Evolutionary conservation across 768 basidiomycete genomes (phyloP).

Genomic region (Porpolomopsis calyptriformis): DNA sequence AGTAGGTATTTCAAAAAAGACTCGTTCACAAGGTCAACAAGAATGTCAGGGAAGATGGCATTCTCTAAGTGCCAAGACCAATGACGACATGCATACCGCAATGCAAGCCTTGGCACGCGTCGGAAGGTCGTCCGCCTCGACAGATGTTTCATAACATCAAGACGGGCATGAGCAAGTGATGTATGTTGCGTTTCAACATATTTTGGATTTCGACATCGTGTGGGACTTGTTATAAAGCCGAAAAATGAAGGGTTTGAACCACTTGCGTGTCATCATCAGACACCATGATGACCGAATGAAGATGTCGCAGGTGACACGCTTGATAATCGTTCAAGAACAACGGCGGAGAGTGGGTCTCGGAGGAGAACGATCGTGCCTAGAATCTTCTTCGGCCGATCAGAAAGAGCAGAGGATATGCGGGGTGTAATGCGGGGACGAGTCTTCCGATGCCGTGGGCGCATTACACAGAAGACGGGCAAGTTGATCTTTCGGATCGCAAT

Average conservation of each 20-base stretch:
- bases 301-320: constrained; percentile 6
- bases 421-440: constrained; percentile 7
- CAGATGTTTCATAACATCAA: background rate
- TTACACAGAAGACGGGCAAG: too few relatives aligned
- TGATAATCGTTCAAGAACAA: constrained; percentile 4
- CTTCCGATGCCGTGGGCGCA: too few relatives aligned
- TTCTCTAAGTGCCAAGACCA: too few relatives aligned
- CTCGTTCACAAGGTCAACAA: constrained; percentile 5
- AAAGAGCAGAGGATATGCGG: background rate
- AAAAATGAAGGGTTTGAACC: background rate
- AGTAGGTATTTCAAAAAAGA: constrained; percentile 12
- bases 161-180: background rate
- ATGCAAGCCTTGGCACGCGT: too few relatives aligned
- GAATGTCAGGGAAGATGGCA: constrained; percentile 1
- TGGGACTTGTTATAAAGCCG: constrained; percentile 10
- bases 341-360: constrained; percentile 4
- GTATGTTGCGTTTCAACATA: constrained; percentile 6
- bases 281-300: constrained; percentile 10
- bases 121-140: constrained; percentile 2
- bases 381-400: constrained; percentile 1
- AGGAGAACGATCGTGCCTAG: constrained; percentile 7
- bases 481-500: too few relatives aligned
- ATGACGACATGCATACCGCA: too few relatives aligned
- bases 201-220: constrained; percentile 8
- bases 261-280: background rate